phyloP scores from a whole-genome alignment of 2,329 filamentous ascomycete genomes.

The Phyllosticta ampelicida region DNA sequence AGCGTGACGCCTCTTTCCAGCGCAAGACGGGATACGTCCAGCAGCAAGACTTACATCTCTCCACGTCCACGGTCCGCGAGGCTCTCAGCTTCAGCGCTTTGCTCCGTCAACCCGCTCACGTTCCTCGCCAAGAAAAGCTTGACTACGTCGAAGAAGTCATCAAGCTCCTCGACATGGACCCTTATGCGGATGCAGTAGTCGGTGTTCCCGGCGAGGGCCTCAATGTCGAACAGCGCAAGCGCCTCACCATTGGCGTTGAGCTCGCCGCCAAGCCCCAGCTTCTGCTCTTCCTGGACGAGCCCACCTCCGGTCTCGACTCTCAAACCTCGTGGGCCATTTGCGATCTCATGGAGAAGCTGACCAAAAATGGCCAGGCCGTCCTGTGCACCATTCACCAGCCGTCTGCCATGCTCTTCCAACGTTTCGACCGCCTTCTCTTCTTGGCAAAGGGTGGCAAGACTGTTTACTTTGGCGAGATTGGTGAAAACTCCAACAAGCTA shows the following conservation, averaged over 20 bases:
- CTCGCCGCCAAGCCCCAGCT: slow-evolving; percentile 47
- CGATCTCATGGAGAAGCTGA: slow-evolving; percentile 18
- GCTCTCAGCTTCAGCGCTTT: slow-evolving; percentile 70
- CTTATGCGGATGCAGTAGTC: slow-evolving; percentile 76
- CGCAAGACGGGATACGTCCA: slow-evolving; percentile 81
- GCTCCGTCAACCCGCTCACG: slow-evolving; percentile 63
- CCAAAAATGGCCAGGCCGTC: slow-evolving; percentile 49
- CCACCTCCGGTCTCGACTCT: slow-evolving; percentile 59
- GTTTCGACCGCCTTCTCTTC: slow-evolving; percentile 68
- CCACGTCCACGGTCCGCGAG: slow-evolving; percentile 71
- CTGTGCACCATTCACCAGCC: slow-evolving; percentile 67
- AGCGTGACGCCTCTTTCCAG: slow-evolving; percentile 67
- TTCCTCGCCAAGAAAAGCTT: slow-evolving; percentile 60
- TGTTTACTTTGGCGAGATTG: slow-evolving; percentile 68
- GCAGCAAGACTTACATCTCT: slow-evolving; percentile 75
- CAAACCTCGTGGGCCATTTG: slow-evolving; percentile 13
- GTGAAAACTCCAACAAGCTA: slow-evolving; percentile 52
- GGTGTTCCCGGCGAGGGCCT: slow-evolving; percentile 72
- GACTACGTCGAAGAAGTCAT: slow-evolving; percentile 82
- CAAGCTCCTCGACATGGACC: slow-evolving; percentile 73
- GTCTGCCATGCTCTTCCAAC: slow-evolving; percentile 78
- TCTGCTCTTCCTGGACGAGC: slow-evolving; percentile 63
- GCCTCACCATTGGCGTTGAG: slow-evolving; percentile 48
- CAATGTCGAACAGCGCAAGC: slow-evolving; percentile 49
- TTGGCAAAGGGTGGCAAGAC: slow-evolving; percentile 61